Percentiles rank a stretch among this genome's conserved stretches.
Evolutionary conservation across 164 flowering plant genomes (phyloP).

Genomic region (Tetracentron sinense): DNA sequence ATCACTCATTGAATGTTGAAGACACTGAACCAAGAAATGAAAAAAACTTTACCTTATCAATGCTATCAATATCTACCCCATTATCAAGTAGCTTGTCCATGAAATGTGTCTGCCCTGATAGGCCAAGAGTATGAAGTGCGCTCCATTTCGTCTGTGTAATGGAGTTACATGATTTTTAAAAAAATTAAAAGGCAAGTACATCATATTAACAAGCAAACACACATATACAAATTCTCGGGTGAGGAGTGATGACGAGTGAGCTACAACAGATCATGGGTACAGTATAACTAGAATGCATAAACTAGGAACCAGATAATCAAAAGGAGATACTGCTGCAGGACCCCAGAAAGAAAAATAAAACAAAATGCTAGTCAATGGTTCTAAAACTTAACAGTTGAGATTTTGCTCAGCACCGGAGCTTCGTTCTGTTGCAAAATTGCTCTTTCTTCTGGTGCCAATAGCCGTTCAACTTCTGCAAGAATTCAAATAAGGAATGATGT

Average conservation of each 20-base stretch:
- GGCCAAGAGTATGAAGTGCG: constrained; percentile 68
- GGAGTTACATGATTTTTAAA: neutral
- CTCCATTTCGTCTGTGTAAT: constrained; percentile 55
- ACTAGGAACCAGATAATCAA: neutral
- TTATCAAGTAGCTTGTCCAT: constrained; percentile 69
- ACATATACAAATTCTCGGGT: neutral
- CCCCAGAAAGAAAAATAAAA: neutral
- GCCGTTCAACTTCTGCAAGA: constrained; percentile 71
- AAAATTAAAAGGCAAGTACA: neutral
- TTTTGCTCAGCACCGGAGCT: constrained; percentile 47
- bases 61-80: constrained; percentile 57
- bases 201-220: neutral
- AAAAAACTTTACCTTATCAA: constrained; percentile 51
- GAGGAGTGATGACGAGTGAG: neutral
- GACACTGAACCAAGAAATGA: neutral
- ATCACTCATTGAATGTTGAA: neutral
- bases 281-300: neutral
- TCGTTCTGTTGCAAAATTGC: constrained; percentile 58
- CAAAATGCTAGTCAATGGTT: neutral
- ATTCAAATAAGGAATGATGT: constrained; percentile 1
- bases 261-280: neutral
- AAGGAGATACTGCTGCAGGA: neutral
- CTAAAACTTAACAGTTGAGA: constrained; percentile 61
- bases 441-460: constrained; percentile 70
- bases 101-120: constrained; percentile 59